These are phyloP conservation scores for Acorus calamus DNA, from an alignment of 106 monocot species.

Conservation along the genomic window DNA sequence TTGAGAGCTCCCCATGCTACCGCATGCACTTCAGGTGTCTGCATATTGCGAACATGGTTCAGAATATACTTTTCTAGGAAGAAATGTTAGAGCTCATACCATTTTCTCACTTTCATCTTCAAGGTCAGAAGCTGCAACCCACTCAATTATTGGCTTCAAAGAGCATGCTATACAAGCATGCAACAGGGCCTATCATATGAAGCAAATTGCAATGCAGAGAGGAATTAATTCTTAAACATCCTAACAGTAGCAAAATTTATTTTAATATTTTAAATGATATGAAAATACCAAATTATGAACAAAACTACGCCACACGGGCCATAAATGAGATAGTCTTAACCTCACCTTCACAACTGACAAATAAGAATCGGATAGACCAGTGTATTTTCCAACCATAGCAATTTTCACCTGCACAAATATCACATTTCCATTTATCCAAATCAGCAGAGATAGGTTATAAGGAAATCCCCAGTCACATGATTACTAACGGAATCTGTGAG, in stretches of 20 bases:
- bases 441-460: too few relatives aligned
- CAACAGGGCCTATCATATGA: conserved; percentile 52
- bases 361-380: conserved; percentile 65
- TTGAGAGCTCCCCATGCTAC: conserved; percentile 59
- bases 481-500: conserved; percentile 50
- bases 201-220: too few relatives aligned
- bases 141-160: conserved; percentile 49
- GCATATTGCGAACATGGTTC: conserved; percentile 8
- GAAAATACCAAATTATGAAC: too few relatives aligned
- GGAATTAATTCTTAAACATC: too few relatives aligned
- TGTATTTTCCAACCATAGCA: conserved; percentile 81
- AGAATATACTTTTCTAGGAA: not conserved
- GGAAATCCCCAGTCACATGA: too few relatives aligned
- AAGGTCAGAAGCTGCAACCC: conserved; percentile 83
- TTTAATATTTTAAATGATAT: too few relatives aligned
- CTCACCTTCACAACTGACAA: conserved; percentile 70
- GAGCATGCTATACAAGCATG: conserved; percentile 75
- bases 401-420: conserved; percentile 59
- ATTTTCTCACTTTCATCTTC: conserved; percentile 55
- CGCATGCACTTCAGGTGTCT: conserved; percentile 66
- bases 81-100: conserved; percentile 20
- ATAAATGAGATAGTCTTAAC: too few relatives aligned
- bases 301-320: too few relatives aligned
- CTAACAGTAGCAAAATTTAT: too few relatives aligned
- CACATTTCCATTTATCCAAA: not conserved